Base-by-base conservation (phyloP, 208 protist genomes). In the Cochliopodium minus region DNA sequence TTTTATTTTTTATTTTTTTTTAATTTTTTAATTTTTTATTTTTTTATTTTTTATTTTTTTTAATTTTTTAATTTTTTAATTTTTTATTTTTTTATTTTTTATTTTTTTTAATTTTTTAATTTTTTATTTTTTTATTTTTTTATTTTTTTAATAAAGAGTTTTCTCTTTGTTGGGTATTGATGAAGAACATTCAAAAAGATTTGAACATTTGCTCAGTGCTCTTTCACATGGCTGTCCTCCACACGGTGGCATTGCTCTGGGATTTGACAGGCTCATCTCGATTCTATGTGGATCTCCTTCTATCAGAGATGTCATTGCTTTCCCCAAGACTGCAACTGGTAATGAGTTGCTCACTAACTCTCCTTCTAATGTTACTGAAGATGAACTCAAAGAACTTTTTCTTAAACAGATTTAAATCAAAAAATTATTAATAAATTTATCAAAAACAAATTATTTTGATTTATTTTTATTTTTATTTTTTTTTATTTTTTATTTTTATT, bases 231-330 rank as follows among this genome's bases (percentile, higher is more conserved):
- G 76, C n/a, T 61, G 62, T 43, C 76, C 78, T n/a, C 78, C 75
- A 25, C 73, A 79, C 42, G 75, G 69, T 40, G 69, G 72, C 13
- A 29, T 72, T 9, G 69, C 66, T 13, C 5, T 77, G 4, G 78
- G 79, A 5, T 74, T 83, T 35, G 78, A 85, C 46, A 53, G 80
- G n/a, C 28, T 82, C 15, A 40, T 79, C 49, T 32, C 59, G 11
- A 26, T 70, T 0, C 20, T 79, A 10, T 50, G 45, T 28, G 51
- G 42, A 9, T 47, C 29, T 47, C 50, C n/a, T 2, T 58, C 50
- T 11, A 52, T 86, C 6, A 60, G 81, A 42, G 77, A 86, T 55
- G 75, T 79, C 1, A 86, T 86, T 40, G 81, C 81, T 22, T 86
- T 86, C 50, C 81, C 81, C 2, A 86, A 86, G 60, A 74, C 71